phyloP scores from a whole-genome alignment of 139 green algal genomes.

The Coccomyxa sp. region DNA sequence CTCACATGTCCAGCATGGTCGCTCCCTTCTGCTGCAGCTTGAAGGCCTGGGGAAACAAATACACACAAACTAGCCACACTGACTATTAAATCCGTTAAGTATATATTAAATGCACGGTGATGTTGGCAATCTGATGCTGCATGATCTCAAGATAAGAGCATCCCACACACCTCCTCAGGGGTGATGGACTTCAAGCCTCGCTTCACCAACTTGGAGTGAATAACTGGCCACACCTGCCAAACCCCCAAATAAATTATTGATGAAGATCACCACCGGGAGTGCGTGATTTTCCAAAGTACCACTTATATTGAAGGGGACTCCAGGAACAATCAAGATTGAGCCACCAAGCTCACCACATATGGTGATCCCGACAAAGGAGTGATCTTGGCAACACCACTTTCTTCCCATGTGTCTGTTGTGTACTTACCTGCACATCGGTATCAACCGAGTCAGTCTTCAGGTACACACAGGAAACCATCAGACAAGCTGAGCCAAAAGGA shows the following conservation, averaged over 20 bases:
- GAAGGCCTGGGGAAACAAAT: not conserved
- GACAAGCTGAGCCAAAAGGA: not conserved
- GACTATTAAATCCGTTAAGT: too few species aligned
- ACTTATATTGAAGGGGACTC: too few species aligned
- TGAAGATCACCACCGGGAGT: not conserved
- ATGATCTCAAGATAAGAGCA: not conserved
- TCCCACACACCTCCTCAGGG: constrained; percentile 22
- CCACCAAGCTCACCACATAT: not conserved
- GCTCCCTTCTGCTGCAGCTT: constrained; percentile 40
- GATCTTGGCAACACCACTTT: constrained; percentile 1
- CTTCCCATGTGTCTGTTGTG: constrained; percentile 4
- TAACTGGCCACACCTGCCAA: constrained; percentile 44
- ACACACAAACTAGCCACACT: too few species aligned
- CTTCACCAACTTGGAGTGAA: constrained; percentile 27
- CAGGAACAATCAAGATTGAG: too few species aligned
- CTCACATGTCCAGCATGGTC: constrained; percentile 50
- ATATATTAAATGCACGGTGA: too few species aligned
- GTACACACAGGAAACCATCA: not conserved
- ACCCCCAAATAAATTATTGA: not conserved
- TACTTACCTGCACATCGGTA: not conserved
- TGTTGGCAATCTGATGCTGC: too few species aligned
- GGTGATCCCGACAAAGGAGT: not conserved
- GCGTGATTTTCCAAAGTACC: too few species aligned
- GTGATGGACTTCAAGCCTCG: constrained; percentile 31
- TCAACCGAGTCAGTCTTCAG: not conserved